Conservation (phyloP, 257 asterid genomes). For the Nicotiana benthamiana region DNA sequence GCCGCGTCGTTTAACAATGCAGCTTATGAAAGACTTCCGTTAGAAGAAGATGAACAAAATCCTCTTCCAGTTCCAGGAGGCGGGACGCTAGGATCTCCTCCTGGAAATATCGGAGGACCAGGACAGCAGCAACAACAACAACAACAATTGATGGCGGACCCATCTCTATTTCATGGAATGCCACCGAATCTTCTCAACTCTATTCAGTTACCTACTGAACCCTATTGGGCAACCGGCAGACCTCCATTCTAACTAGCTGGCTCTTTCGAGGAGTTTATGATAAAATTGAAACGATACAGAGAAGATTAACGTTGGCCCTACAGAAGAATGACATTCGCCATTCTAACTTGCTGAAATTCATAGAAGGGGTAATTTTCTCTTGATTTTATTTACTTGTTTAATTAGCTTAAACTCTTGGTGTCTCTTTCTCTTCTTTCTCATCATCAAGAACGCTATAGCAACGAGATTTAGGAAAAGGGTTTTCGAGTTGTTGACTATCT, state of each 20-base stretch:
- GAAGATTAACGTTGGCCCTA: neutral
- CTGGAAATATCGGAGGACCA: constrained; percentile 12
- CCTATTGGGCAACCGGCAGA: constrained; percentile 38
- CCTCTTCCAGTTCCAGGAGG: constrained; percentile 20
- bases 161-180: constrained; percentile 30
- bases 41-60: constrained; percentile 56
- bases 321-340: neutral
- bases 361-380: constrained; percentile 6
- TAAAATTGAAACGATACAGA: neutral
- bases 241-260: constrained; percentile 26
- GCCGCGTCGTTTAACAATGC: constrained; percentile 93
- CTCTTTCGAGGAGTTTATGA: neutral
- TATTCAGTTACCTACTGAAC: constrained; percentile 28
- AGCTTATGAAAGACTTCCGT: constrained; percentile 77
- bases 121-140: constrained; percentile 19
- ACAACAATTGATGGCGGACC: constrained; percentile 24
- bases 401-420: constrained; percentile 11
- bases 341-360: neutral
- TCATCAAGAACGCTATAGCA: neutral
- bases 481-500: neutral
- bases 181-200: constrained; percentile 29
- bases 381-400: neutral
- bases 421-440: neutral
- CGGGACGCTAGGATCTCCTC: constrained; percentile 24
- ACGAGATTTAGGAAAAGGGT: neutral